These are phyloP conservation scores for Synchytrium microbalum DNA, from an alignment of 371 early-diverging fungal genomes.

Conservation along the genomic window DNA sequence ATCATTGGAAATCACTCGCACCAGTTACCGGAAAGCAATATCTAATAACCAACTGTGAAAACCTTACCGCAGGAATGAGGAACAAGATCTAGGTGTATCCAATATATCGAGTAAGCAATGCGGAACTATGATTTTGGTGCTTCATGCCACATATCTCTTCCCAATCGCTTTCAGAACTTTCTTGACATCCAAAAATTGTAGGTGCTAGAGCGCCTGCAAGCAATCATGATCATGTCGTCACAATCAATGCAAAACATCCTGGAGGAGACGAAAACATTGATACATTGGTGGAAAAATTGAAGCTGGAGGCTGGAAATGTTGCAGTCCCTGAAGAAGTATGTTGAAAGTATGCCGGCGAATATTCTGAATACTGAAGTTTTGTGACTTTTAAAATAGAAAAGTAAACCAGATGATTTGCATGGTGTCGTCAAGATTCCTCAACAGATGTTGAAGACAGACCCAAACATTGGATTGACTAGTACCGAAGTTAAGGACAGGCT, in stretches of 20 bases:
- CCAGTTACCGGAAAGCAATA: too few species aligned
- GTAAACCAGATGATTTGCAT: neutral
- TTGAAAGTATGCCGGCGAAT: neutral
- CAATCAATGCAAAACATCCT: neutral
- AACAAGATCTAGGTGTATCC: neutral
- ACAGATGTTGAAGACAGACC: conserved; percentile 7
- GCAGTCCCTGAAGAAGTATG: neutral
- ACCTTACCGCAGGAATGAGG: too few species aligned
- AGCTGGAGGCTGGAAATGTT: conserved; percentile 1
- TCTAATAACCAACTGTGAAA: too few species aligned
- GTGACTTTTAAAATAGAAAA: neutral
- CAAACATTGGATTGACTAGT: conserved; percentile 1
- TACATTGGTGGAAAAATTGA: neutral
- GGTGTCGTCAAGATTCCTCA: conserved; percentile 8
- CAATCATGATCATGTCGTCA: neutral
- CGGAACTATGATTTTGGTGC: too few species aligned
- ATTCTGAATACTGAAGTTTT: too few species aligned
- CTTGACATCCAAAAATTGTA: neutral
- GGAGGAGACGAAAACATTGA: neutral
- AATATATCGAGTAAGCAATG: neutral
- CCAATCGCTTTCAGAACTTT: neutral
- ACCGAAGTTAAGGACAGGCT: conserved; percentile 7
- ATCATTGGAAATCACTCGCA: too few species aligned
- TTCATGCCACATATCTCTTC: neutral
- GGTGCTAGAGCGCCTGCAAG: neutral